Evolutionary conservation across 2,329 filamentous ascomycete genomes (phyloP), one percentile per base, ranked within the genome.

Genomic region (Aspergillus pseudonomiae): DNA sequence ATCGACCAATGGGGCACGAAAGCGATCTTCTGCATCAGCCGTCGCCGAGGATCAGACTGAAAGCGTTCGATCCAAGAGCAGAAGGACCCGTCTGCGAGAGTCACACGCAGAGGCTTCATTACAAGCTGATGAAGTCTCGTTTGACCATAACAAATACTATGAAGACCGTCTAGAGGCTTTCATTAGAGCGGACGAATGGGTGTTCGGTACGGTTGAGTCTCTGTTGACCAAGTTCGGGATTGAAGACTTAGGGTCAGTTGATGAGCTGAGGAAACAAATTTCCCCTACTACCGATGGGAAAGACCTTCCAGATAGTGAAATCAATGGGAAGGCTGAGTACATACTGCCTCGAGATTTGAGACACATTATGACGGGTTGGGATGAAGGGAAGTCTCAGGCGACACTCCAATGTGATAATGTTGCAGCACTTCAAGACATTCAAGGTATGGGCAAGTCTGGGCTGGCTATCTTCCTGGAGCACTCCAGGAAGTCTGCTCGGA

Each of bases 21-120:
- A 90, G 73, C 80, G 88, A 62, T 89, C 87, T 3, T 86, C 85
- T 16, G 85, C 88, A 58, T 85, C 84, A 24, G 84, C 86, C 56
- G 85, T 84, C 11, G 79, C 88, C 32, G 82, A 86, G 2, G 88
- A 89, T 58, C 81, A 80, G 14, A 78, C 78, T 14, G 87, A 89
- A 64, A 84, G 84, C 57, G 82, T 83, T 24, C 82, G 87, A 55
- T 78, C 80, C 14, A 86, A 87, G 69, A 89, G 87, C 72, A 87
- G 87, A 70, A 82, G 88, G 41, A 83, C 87, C 21, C 83, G 86
- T 59, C 85, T 86, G 34, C 82, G 88, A 65, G 87, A 88, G 66
- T 85, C 85, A 10, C 79, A 84, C 57, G 80, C 79, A 7, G 85
- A 86, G 36, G 74, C 75, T 32, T 72, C 76, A 19, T 72, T 77